Evolutionary conservation across 2,329 filamentous ascomycete genomes (phyloP).

Genomic region (Fusarium sulawesiense): DNA sequence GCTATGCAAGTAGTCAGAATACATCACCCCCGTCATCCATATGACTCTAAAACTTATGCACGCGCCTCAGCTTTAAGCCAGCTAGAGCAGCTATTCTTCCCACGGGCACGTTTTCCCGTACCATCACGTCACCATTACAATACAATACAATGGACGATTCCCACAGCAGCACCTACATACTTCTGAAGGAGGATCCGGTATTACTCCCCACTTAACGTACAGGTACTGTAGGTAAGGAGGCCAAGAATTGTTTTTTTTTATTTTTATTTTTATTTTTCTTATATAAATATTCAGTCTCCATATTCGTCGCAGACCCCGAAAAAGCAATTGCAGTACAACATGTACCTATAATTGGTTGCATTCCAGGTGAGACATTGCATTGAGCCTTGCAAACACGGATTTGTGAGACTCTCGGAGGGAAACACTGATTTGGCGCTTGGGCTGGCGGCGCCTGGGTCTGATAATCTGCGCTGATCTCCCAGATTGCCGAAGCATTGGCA

Average conservation of each 20-base stretch:
- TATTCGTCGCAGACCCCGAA: conserved; percentile 2
- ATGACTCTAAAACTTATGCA: neutral
- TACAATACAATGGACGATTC: neutral
- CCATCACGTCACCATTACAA: neutral
- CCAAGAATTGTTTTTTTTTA: neutral
- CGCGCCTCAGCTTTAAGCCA: neutral
- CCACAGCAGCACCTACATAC: neutral
- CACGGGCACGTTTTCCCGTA: neutral
- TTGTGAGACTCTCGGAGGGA: neutral
- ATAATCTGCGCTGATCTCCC: neutral
- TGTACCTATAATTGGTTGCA: conserved; percentile 10
- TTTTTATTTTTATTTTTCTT: no score
- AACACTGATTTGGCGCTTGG: neutral
- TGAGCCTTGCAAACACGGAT: neutral
- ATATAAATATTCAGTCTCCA: neutral
- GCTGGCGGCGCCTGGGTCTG: neutral
- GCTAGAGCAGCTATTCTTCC: neutral
- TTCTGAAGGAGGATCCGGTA: neutral
- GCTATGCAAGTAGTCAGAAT: neutral
- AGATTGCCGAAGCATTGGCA: conserved; percentile 21
- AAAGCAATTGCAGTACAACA: conserved; percentile 5
- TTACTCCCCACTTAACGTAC: neutral
- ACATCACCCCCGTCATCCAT: neutral
- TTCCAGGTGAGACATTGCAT: conserved; percentile 36
- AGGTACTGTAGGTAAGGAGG: neutral